Base-by-base conservation (phyloP, 331 rosid genomes). In the Quercus tomentella region DNA sequence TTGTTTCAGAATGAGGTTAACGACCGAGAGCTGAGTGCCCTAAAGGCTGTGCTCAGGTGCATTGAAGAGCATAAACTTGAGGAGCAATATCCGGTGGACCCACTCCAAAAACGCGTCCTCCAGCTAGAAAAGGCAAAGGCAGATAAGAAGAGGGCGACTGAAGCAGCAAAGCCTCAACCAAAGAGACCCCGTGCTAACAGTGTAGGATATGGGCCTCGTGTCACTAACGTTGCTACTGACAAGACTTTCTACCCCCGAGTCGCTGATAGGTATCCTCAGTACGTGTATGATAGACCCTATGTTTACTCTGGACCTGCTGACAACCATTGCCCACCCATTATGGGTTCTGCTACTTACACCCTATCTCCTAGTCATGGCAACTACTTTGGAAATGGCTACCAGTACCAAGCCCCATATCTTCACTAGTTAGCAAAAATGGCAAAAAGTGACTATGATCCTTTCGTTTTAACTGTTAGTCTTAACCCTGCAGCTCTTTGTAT, bases 51-150 rank as follows among this genome's bases (percentile, higher is more conserved):
- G 82, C 84, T 90, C 71, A 95, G 90, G 82, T 91, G 94, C 87
- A 83, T 95, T 79, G 99, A 95, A 81, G 99, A 95, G 80, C 98
- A 93, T 76, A 95, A 95, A 84, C 94, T 95, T 25, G 97, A 95
- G 80, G 89, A 89, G 78, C 91, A 82, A 80, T 95, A 89, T 83
- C 89, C 99, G 2, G 79, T 89, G 75, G 97, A 93, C 74, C 91
- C 97, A 10, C 96, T 95, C 65, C 98, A 95, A 74, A 95, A 90
- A 66, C 89, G 91, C 74, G 86, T 95, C 22, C 2, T 84, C 72
- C 96, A 84, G 79, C 86, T 95, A 51, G 99, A 95, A 87, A 95
- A 90, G 83, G 96, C 96, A 69, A 95, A 93, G 81, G 98, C 99
- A 21, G 98, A 93, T 80, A 93, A 90, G 91, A 95, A 93, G 84